These are phyloP conservation scores for Xerocomus potaroensis DNA, from an alignment of 768 basidiomycete genomes.

Conservation along the genomic window DNA sequence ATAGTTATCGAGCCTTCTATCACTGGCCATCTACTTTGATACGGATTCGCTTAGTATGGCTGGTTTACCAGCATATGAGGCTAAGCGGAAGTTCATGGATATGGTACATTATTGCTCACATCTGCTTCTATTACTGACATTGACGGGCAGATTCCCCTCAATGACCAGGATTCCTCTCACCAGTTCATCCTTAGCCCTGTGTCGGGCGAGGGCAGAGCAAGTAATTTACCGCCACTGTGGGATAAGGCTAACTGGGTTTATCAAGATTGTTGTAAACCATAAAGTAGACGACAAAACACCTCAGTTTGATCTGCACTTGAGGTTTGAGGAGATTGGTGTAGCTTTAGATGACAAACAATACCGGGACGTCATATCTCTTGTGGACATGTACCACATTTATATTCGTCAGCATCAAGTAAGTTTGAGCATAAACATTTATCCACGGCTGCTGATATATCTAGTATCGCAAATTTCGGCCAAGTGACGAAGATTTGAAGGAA, in stretches of 20 bases:
- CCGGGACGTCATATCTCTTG: conserved; percentile 83
- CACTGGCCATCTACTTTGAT: conserved; percentile 90
- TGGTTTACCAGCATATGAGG: conserved; percentile 58
- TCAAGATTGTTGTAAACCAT: conserved; percentile 78
- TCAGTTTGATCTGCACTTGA: conserved; percentile 79
- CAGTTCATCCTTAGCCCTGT: conserved; percentile 96
- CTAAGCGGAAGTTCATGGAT: conserved; percentile 65
- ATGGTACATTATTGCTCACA: conserved; percentile 45
- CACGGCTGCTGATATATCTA: conserved; percentile 12
- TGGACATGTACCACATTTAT: conserved; percentile 97
- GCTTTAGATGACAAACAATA: conserved; percentile 93
- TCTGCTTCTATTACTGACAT: conserved; percentile 3
- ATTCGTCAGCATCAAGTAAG: conserved; percentile 74
- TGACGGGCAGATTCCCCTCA: conserved; percentile 46
- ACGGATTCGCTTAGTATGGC: conserved; percentile 84
- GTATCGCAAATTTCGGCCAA: conserved; percentile 82
- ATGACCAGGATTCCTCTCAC: conserved; percentile 46
- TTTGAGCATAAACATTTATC: conserved; percentile 1
- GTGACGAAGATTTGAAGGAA: conserved; percentile 50
- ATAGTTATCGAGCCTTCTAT: conserved; percentile 81
- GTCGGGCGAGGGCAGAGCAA: conserved; percentile 86
- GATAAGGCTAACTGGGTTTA: conserved; percentile 2
- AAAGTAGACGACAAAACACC: conserved; percentile 69
- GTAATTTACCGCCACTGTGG: conserved; percentile 16
- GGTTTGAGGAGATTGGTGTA: conserved; percentile 92